Evolutionary conservation across 2,329 filamentous ascomycete species (phyloP).

Genomic region (Aspergillus uvarum): DNA sequence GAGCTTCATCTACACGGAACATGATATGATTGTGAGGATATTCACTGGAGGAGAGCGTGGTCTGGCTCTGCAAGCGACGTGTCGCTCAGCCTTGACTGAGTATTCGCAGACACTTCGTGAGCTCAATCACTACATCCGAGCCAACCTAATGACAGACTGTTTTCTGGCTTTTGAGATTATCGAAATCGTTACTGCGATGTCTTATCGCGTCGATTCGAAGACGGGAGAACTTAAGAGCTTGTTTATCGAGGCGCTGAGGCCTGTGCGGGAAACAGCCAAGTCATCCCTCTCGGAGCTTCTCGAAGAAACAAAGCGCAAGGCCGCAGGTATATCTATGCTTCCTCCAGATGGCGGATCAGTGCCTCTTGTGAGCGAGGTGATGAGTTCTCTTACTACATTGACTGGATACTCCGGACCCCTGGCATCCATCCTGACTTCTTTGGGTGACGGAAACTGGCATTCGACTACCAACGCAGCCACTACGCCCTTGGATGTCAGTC

Average conservation of each 20-base stretch:
- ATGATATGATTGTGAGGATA: slow-evolving; percentile 84
- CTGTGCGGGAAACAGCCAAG: slow-evolving; percentile 89
- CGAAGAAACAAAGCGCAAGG: slow-evolving; percentile 74
- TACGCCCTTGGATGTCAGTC: slow-evolving; percentile 79
- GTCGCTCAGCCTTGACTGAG: slow-evolving; percentile 73
- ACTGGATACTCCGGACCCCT: slow-evolving; percentile 82
- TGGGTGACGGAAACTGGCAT: slow-evolving; percentile 89
- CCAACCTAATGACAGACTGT: slow-evolving; percentile 84
- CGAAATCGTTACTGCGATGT: slow-evolving; percentile 79
- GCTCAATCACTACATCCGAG: slow-evolving; percentile 84
- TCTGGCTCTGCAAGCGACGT: slow-evolving; percentile 73
- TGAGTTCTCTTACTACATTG: slow-evolving; percentile 83
- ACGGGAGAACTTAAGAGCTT: slow-evolving; percentile 83
- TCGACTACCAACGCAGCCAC: slow-evolving; percentile 63
- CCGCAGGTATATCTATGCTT: slow-evolving; percentile 64
- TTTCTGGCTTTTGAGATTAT: slow-evolving; percentile 94
- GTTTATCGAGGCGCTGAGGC: slow-evolving; percentile 81
- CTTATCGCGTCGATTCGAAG: slow-evolving; percentile 73
- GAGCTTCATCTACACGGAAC: slow-evolving; percentile 81
- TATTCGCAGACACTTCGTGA: slow-evolving; percentile 84
- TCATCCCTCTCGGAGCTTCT: slow-evolving; percentile 77
- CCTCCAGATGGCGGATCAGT: slow-evolving; percentile 77
- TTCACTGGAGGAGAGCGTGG: slow-evolving; percentile 86
- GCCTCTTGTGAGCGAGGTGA: slow-evolving; percentile 76
- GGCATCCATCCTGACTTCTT: slow-evolving; percentile 83